Evolutionary conservation across 345 rosid species (phyloP).

Genomic region (Gossypium bickii): DNA sequence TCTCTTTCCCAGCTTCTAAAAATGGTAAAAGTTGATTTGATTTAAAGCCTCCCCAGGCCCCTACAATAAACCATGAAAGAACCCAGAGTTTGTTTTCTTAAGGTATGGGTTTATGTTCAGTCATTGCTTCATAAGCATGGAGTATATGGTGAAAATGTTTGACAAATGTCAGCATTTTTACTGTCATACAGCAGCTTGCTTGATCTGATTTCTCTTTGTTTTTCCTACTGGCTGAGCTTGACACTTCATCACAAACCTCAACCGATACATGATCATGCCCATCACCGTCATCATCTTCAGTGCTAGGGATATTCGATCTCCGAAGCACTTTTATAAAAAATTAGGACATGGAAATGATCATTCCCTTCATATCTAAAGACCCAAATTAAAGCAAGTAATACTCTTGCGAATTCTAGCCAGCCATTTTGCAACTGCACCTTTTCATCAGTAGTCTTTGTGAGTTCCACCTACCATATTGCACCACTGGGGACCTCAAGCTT

Average conservation of each 20-base stretch:
- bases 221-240: no score
- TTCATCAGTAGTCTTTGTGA: neutral
- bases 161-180: no score
- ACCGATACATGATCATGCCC: neutral
- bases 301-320: constrained; percentile 23
- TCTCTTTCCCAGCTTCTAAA: no score
- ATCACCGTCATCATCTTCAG: neutral
- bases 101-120: no score
- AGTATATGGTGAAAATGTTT: no score
- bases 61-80: no score
- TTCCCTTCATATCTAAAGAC: constrained; percentile 21
- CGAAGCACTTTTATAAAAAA: constrained; percentile 17
- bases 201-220: neutral
- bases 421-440: constrained; percentile 23
- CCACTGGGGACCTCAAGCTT: constrained; percentile 25
- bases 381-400: constrained; percentile 15
- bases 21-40: no score
- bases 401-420: constrained; percentile 26
- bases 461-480: constrained; percentile 23
- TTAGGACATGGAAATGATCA: constrained; percentile 16
- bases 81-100: no score
- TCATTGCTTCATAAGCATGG: no score
- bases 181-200: no score
- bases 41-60: no score
- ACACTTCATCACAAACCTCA: no score